Evolutionary conservation across 352 stramenopile species (phyloP), one percentile per base, ranked within the genome.

Genomic region (Phytopythium kandeliae): DNA sequence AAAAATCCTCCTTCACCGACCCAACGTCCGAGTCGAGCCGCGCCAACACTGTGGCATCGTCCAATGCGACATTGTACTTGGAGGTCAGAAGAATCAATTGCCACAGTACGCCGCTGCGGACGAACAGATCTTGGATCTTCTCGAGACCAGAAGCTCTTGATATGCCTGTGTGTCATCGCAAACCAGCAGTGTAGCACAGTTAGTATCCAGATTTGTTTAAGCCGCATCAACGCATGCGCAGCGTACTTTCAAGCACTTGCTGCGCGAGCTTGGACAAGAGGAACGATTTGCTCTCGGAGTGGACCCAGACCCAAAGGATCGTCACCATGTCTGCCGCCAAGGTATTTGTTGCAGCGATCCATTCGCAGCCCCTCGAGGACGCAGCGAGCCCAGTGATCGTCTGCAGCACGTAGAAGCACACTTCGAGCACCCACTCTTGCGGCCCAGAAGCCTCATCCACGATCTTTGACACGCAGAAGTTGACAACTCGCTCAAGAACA

Each of bases 231-330:
- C 6, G 3, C 35, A 38, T 17, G 16, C 16, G 34, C 8, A 30
- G 10, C 55, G 17, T 65, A 91, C 80, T 71, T 81, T 91, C 80
- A 22, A 95, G 74, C 33, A 81, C 67, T 62, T 92, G 81, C 35
- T 89, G 74, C 3, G 64, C 64, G 28, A 88, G 74, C 54, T 89
- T 87, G 5, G 71, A 84, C 26, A 91, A 22, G 5, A 77, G 55
- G 24, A 86, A 74, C 2, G 62, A 69, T 16, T 74, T 62, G 10
- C 65, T 38, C 19, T 36, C 47, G 11, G 73, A 45, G 48, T 85
- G 70, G 31, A 88, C 86, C 79, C 78, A 92, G 15, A 86, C 47
- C 82, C 82, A 93, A 10, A 93, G 42, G 36, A 92, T 63, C 4
- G 69, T 79, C 43, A 74, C 69, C 65, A 91, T 78, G 45, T 95